Base-by-base conservation (phyloP, 495 filamentous ascomycete genomes). In the Pseudoneurospora amorphoporcata region DNA sequence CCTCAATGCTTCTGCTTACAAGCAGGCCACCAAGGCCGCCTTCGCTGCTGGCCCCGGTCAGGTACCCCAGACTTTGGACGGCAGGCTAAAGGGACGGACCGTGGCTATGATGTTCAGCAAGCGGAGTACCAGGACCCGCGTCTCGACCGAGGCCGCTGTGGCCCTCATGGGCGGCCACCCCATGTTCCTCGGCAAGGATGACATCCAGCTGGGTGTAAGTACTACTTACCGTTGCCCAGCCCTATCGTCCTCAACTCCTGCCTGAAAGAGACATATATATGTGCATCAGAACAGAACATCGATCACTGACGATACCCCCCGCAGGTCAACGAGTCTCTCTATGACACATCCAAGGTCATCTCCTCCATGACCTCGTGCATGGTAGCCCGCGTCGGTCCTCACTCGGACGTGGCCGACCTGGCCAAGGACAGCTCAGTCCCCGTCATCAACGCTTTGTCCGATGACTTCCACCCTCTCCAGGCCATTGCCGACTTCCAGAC, bases 41-140 rank as follows among this genome's bases (percentile, higher is more conserved):
- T 81, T 86, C 41, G 82, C 89, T 43, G 74, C 74, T 45, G 76
- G 74, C 70, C 76, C 76, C 40, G 53, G 53, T 35, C 53, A 61
- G 23, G 53, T 61, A 32, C 90, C 91, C 3, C 81, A 84, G 68
- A 82, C 83, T 47, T 81, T 92, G 16, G 79, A 87, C 10, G 75
- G 73, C n/a, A 75, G 69, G 14, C 73, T 86, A 53, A 84, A 87
- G 29, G 92, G 93, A 32, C 88, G 94, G 81, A 96, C 94, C 4
- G 87, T 98, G 14, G 94, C 95, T 72, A 92, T 99, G 90, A 91
- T 94, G 85, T 98, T 99, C 86, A 94, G 86, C 84, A 99, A 99
- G 84, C 89, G 94, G 38, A 94, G 91, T 75, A 99, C 95, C 16
- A 87, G 95, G 68, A 99, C 95, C 17, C 88, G 95, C 68, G 90